Evolutionary conservation across 2,329 filamentous ascomycete species (phyloP).

Genomic region (Fusarium sp.): DNA sequence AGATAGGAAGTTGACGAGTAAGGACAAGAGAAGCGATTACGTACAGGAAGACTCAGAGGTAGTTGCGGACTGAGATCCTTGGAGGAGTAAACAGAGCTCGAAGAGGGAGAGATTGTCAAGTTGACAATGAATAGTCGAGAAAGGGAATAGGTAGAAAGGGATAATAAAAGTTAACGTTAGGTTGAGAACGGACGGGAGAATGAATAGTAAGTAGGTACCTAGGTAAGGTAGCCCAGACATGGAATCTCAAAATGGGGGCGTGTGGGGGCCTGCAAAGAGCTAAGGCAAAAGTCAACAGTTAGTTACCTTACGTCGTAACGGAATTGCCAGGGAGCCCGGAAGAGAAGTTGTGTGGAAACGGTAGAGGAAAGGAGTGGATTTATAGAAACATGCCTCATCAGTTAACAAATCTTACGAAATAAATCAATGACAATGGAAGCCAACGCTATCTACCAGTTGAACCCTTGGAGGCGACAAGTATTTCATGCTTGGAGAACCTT

Average conservation of each 20-base stretch:
- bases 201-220: too few species aligned
- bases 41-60: not conserved
- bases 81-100: not conserved
- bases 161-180: slow-evolving; percentile 10
- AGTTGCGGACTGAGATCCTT: not conserved
- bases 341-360: slow-evolving; percentile 13
- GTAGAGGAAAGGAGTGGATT: slow-evolving; percentile 13
- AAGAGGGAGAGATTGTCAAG: not conserved
- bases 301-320: slow-evolving; percentile 9
- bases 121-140: slow-evolving; percentile 8
- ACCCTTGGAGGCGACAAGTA: not conserved
- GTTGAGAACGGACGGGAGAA: not conserved
- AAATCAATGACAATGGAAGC: not conserved
- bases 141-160: slow-evolving; percentile 4
- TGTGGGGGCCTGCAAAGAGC: slow-evolving; percentile 13
- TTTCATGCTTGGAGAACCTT: not conserved
- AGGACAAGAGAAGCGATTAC: not conserved
- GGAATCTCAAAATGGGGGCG: slow-evolving; percentile 3
- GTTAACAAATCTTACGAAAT: slow-evolving; percentile 11
- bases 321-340: slow-evolving; percentile 18
- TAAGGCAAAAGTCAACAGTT: slow-evolving; percentile 25
- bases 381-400: not conserved
- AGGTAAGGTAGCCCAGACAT: too few species aligned
- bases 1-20: slow-evolving; percentile 11
- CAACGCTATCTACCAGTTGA: not conserved